These are phyloP conservation scores for Candida caryicola DNA, from an alignment of 805 yeast species.

Conservation along the genomic window DNA sequence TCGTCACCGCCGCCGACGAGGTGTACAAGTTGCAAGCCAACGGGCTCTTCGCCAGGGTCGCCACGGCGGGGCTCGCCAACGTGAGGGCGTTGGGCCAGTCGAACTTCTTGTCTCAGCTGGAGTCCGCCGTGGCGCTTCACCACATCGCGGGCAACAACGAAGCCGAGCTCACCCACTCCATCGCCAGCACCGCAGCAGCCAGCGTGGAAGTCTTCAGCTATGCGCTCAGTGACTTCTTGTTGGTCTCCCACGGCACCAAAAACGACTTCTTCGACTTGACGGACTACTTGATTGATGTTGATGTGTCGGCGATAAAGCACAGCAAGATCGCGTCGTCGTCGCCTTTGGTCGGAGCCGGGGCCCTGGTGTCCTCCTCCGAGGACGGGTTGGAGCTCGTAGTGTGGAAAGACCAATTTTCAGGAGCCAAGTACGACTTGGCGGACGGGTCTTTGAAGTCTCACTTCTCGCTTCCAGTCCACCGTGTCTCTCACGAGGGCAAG, in stretches of 20 bases:
- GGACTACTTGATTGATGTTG: slow-evolving; percentile 18
- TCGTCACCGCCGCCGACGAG: slow-evolving; percentile 6
- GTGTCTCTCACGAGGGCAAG: slow-evolving; percentile 4
- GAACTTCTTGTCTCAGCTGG: slow-evolving; percentile 2
- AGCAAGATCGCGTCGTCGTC: slow-evolving; percentile 5
- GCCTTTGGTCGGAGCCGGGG: neutral
- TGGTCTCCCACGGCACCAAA: slow-evolving; percentile 3
- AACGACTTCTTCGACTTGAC: slow-evolving; percentile 18
- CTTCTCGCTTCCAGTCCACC: slow-evolving; percentile 2
- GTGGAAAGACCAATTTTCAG: slow-evolving; percentile 3
- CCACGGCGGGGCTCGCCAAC: slow-evolving; percentile 1
- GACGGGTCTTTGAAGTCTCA: slow-evolving; percentile 9
- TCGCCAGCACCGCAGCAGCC: neutral
- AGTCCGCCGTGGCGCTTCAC: slow-evolving; percentile 5
- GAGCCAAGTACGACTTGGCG: slow-evolving; percentile 7
- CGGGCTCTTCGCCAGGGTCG: neutral
- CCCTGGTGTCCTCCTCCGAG: neutral
- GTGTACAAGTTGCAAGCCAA: slow-evolving; percentile 5
- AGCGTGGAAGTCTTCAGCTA: slow-evolving; percentile 2
- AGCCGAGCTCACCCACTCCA: neutral
- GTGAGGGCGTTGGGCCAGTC: slow-evolving; percentile 1
- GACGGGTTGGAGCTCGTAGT: slow-evolving; percentile 9
- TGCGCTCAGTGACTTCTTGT: slow-evolving; percentile 11
- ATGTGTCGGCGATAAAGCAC: slow-evolving; percentile 15
- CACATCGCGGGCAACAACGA: slow-evolving; percentile 2